Evolutionary conservation across 2,329 filamentous ascomycete species (phyloP).

Genomic region (Monilinia aucupariae): DNA sequence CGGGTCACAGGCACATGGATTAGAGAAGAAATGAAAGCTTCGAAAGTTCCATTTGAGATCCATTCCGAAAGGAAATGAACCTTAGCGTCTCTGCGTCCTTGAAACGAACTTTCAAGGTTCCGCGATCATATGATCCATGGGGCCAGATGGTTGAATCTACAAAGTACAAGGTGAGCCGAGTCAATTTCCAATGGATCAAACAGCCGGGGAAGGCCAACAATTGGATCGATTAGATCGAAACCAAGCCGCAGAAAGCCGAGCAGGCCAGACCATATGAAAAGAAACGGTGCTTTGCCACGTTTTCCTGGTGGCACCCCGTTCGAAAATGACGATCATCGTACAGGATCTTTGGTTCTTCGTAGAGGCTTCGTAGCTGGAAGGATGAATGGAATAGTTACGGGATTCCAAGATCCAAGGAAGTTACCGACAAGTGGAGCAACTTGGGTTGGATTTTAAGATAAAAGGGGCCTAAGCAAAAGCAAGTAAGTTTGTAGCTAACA

Average conservation of each 20-base stretch:
- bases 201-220: background rate
- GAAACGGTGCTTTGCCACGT: slow-evolving; percentile 11
- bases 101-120: background rate
- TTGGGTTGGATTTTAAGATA: slow-evolving; percentile 3
- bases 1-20: slow-evolving; percentile 14
- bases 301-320: slow-evolving; percentile 13
- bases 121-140: background rate
- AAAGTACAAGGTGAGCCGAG: background rate
- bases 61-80: slow-evolving; percentile 14
- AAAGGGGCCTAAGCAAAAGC: slow-evolving; percentile 12
- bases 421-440: background rate
- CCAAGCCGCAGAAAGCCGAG: background rate
- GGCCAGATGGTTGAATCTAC: background rate
- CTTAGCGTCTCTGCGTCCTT: background rate
- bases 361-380: slow-evolving; percentile 7
- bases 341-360: background rate
- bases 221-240: background rate
- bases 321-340: slow-evolving; percentile 10
- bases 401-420: background rate
- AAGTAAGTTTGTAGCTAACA: background rate
- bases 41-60: slow-evolving; percentile 10
- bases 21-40: slow-evolving; percentile 19
- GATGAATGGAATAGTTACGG: background rate
- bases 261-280: slow-evolving; percentile 3
- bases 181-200: slow-evolving; percentile 7